phyloP scores from a whole-genome alignment of 306 rosid species.

The Dryas octopetala region DNA sequence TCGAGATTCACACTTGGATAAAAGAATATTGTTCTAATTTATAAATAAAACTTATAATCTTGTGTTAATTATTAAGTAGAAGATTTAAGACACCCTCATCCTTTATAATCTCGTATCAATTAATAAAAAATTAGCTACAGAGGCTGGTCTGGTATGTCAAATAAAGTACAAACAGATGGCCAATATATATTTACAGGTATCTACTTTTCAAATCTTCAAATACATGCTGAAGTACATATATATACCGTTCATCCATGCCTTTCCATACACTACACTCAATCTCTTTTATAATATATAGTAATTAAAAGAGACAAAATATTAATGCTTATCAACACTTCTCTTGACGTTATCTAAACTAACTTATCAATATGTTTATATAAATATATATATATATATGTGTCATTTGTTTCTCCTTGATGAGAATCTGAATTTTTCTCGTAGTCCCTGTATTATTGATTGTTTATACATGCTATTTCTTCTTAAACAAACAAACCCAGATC shows the following conservation, averaged over 20 bases:
- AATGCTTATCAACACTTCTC: conserved; percentile 20
- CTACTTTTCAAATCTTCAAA: neutral
- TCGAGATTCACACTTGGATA: no score
- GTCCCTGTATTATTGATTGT: neutral
- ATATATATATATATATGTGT: no score
- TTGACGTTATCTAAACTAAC: conserved; percentile 3
- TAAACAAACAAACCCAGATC: conserved; percentile 36
- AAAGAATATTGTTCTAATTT: no score
- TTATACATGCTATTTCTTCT: neutral
- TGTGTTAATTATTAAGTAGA: no score
- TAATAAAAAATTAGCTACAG: no score
- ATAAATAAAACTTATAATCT: no score
- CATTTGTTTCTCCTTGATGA: neutral
- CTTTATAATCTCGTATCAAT: no score
- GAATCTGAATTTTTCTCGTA: neutral
- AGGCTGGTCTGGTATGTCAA: neutral
- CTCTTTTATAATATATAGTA: neutral
- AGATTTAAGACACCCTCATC: no score
- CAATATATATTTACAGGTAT: neutral
- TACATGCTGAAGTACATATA: neutral
- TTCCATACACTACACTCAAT: conserved; percentile 16
- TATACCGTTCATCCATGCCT: conserved; percentile 14
- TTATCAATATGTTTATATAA: neutral
- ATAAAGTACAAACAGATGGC: neutral
- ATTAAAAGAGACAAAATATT: neutral